Conservation (phyloP, 768 basidiomycete genomes). For the Hygrophorus russula region DNA sequence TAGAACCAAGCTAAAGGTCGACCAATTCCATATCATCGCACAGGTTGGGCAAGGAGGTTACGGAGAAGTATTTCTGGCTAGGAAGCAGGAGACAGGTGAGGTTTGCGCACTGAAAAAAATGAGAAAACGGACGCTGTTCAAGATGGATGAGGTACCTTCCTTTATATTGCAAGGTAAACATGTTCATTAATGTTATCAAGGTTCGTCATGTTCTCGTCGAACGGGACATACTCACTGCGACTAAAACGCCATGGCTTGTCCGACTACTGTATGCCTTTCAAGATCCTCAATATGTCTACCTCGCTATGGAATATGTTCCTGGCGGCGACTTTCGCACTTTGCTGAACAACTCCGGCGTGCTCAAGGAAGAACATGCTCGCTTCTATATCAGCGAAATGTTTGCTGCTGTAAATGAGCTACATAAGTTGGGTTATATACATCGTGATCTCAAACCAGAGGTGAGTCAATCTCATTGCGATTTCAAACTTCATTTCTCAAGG, state of each 20-base stretch:
- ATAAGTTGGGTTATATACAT: slow-evolving; percentile 97
- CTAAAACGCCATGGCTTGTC: slow-evolving; percentile 97
- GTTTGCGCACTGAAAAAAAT: slow-evolving; percentile 98
- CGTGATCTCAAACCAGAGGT: slow-evolving; percentile 98
- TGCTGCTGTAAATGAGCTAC: slow-evolving; percentile 82
- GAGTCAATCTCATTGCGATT: slow-evolving; percentile 9
- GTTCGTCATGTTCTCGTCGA: slow-evolving; percentile 97
- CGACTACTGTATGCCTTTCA: slow-evolving; percentile 94
- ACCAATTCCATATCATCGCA: slow-evolving; percentile 96
- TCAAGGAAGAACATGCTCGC: slow-evolving; percentile 93
- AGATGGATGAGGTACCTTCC: slow-evolving; percentile 87
- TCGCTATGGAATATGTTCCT: slow-evolving; percentile 99
- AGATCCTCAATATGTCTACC: slow-evolving; percentile 81
- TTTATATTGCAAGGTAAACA: slow-evolving; percentile 4
- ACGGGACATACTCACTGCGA: slow-evolving; percentile 93
- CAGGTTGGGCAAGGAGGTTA: slow-evolving; percentile 99
- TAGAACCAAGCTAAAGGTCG: slow-evolving; percentile 85
- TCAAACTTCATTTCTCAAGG: neutral
- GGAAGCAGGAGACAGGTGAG: slow-evolving; percentile 92
- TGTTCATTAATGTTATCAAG: slow-evolving; percentile 24
- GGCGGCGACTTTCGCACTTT: slow-evolving; percentile 98
- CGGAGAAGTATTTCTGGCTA: slow-evolving; percentile 92
- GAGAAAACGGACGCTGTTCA: slow-evolving; percentile 86
- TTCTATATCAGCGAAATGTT: slow-evolving; percentile 99
- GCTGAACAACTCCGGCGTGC: slow-evolving; percentile 93